phyloP scores from a whole-genome alignment of 2,329 filamentous ascomycete species.

The Fusarium ramigenum region DNA sequence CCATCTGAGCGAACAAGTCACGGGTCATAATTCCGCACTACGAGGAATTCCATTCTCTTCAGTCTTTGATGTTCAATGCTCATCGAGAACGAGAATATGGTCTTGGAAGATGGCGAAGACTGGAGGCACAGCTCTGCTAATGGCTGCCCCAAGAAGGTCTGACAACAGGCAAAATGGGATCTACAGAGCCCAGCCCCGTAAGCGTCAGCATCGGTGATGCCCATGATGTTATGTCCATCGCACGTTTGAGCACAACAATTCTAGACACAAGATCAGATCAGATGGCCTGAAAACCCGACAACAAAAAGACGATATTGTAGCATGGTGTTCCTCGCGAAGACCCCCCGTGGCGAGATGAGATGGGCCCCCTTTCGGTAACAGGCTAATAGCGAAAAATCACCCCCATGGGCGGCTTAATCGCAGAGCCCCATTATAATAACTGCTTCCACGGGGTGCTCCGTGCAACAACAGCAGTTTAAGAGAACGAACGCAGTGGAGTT shows the following conservation, averaged over 20 bases:
- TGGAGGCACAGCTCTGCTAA: not conserved
- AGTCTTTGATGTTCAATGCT: not conserved
- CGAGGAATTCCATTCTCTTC: not conserved
- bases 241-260: not conserved
- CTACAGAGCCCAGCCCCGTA: not conserved
- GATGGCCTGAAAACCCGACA: not conserved
- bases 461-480: slow-evolving; percentile 4
- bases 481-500: not conserved
- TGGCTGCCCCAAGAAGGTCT: not conserved
- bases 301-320: not conserved
- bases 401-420: not conserved
- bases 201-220: not conserved
- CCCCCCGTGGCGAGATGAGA: slow-evolving; percentile 8
- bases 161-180: not conserved
- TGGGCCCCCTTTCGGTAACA: slow-evolving; percentile 5
- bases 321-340: slow-evolving; percentile 10
- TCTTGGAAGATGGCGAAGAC: not conserved
- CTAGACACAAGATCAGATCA: slow-evolving; percentile 13
- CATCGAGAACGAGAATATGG: fast-evolving
- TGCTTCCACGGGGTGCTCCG: slow-evolving; percentile 6
- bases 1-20: not conserved
- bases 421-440: slow-evolving; percentile 17
- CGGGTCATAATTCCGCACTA: not conserved
- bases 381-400: slow-evolving; percentile 16
- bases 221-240: not conserved